Evolutionary conservation across 2,329 filamentous ascomycete genomes (phyloP).

Genomic region (Cladosporium sp.): DNA sequence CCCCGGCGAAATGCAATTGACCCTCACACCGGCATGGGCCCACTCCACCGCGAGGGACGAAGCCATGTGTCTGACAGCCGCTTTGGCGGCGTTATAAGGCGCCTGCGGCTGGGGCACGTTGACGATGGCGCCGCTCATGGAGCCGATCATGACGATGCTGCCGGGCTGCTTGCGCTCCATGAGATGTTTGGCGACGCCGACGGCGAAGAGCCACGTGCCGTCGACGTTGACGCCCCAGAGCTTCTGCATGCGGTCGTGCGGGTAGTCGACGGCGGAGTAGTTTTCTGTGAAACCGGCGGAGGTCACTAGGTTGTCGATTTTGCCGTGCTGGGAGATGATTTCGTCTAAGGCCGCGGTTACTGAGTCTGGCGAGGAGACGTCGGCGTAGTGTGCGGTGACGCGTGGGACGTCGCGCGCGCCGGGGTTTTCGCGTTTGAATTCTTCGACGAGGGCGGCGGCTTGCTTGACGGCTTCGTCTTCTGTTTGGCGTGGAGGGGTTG

Average conservation of each 20-base stretch:
- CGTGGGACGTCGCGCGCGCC: constrained; percentile 69
- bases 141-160: constrained; percentile 92
- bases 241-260: constrained; percentile 85
- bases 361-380: constrained; percentile 76
- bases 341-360: constrained; percentile 71
- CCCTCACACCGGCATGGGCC: constrained; percentile 80
- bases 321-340: constrained; percentile 66
- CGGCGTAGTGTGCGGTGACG: constrained; percentile 85
- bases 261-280: constrained; percentile 87
- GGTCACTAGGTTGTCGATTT: constrained; percentile 88
- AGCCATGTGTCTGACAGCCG: constrained; percentile 83
- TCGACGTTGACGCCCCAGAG: constrained; percentile 93
- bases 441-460: constrained; percentile 67
- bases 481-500: constrained; percentile 34
- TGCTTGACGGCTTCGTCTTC: constrained; percentile 80
- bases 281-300: constrained; percentile 96
- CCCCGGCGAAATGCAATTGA: constrained; percentile 92
- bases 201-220: constrained; percentile 86
- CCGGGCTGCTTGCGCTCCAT: constrained; percentile 76
- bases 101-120: constrained; percentile 93
- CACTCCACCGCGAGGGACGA: constrained; percentile 90
- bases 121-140: constrained; percentile 91
- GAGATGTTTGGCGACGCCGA: constrained; percentile 78
- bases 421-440: constrained; percentile 77
- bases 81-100: constrained; percentile 91